These are phyloP conservation scores for Marsdenia floribunda DNA, from an alignment of 257 asterid species.

Conservation along the genomic window DNA sequence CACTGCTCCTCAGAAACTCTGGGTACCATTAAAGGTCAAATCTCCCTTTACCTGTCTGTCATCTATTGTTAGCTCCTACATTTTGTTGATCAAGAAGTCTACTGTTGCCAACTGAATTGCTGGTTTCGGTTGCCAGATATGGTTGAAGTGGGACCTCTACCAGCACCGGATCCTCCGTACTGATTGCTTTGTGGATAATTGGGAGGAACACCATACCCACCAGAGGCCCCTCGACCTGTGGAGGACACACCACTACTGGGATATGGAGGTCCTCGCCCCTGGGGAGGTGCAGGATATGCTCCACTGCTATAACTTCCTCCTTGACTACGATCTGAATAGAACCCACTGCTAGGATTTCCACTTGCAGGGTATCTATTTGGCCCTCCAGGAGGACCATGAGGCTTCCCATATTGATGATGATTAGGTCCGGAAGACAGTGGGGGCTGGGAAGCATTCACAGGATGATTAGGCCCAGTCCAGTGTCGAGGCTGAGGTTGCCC, in stretches of 20 bases:
- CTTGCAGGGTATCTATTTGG: constrained; percentile 61
- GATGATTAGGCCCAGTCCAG: constrained; percentile 57
- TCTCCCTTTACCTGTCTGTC: constrained; percentile 9
- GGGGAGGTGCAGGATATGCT: constrained; percentile 64
- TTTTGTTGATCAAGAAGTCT: constrained; percentile 19
- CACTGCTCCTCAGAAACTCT: constrained; percentile 14
- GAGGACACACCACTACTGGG: constrained; percentile 52
- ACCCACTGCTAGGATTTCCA: constrained; percentile 53
- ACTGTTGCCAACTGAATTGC: constrained; percentile 87
- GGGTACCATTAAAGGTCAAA: constrained; percentile 1
- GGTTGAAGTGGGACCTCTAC: constrained; percentile 53
- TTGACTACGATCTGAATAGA: constrained; percentile 79
- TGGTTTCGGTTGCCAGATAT: constrained; percentile 68
- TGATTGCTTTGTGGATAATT: constrained; percentile 65
- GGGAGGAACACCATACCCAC: constrained; percentile 66
- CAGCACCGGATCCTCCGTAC: constrained; percentile 57
- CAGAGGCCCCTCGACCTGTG: constrained; percentile 52
- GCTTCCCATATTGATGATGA: constrained; percentile 75
- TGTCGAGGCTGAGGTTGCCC: constrained; percentile 65
- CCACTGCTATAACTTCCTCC: constrained; percentile 52
- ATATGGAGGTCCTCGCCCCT: constrained; percentile 62
- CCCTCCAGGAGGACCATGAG: constrained; percentile 77
- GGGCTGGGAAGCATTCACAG: constrained; percentile 53
- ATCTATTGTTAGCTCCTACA: constrained; percentile 5
- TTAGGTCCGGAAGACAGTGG: constrained; percentile 48